phyloP scores from a whole-genome alignment of 352 stramenopile species.

The Pythium brassicae region DNA sequence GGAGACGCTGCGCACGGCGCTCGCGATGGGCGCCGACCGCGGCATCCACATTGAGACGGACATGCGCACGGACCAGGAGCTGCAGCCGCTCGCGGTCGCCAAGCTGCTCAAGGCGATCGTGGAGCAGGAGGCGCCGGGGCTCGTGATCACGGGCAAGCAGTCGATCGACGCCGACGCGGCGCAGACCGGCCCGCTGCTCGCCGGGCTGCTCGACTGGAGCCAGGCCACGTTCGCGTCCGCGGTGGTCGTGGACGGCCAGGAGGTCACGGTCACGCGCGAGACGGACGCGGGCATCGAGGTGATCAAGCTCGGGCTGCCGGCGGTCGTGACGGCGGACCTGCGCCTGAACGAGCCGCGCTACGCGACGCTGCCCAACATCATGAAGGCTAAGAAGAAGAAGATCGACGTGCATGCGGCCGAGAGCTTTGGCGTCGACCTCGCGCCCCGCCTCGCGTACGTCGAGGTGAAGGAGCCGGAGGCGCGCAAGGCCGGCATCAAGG shows the following conservation, averaged over 20 bases:
- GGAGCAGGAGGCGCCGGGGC: conserved; percentile 88
- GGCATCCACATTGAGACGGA: conserved; percentile 98
- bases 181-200: conserved; percentile 93
- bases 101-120: conserved; percentile 96
- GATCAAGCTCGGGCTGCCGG: conserved; percentile 86
- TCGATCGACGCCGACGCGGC: conserved; percentile 85
- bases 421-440: conserved; percentile 69
- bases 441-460: conserved; percentile 65
- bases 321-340: conserved; percentile 97
- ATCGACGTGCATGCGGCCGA: conserved; percentile 77
- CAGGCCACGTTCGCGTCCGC: conserved; percentile 98
- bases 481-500: conserved; percentile 94
- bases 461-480: conserved; percentile 91
- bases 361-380: conserved; percentile 99
- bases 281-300: conserved; percentile 93
- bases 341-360: conserved; percentile 99
- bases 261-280: conserved; percentile 89
- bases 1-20: conserved; percentile 94
- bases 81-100: conserved; percentile 97
- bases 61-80: conserved; percentile 95
- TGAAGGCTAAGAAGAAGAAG: conserved; percentile 97
- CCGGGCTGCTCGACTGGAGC: conserved; percentile 95
- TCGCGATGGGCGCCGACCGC: conserved; percentile 93
- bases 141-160: conserved; percentile 98
- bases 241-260: conserved; percentile 62